Conservation (phyloP, 331 rosid species). For the Quercus phellos region DNA sequence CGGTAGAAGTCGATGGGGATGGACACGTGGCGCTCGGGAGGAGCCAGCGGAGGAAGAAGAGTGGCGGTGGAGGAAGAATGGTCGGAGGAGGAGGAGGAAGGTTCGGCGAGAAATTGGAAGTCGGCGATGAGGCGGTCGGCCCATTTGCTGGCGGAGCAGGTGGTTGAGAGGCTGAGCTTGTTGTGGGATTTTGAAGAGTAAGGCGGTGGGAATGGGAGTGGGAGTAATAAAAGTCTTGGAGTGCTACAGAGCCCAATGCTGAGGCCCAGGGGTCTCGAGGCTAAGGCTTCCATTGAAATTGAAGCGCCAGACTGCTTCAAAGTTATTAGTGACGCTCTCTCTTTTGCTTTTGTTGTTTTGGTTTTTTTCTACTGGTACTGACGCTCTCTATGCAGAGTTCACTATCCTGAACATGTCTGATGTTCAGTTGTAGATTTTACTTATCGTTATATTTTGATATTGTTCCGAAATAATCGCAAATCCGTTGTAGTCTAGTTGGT, state of each 20-base stretch:
- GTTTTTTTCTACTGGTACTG: no score
- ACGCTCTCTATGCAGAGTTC: no score
- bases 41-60: conserved; percentile 38
- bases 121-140: conserved; percentile 91
- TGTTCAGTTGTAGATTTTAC: no score
- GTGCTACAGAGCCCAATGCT: conserved; percentile 40
- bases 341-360: no score
- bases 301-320: neutral
- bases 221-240: conserved; percentile 22
- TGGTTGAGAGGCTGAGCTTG: neutral
- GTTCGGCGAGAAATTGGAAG: conserved; percentile 78
- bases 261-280: conserved; percentile 30
- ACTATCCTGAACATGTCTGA: no score
- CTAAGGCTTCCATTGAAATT: conserved; percentile 44
- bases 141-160: conserved; percentile 81
- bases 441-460: no score
- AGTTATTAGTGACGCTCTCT: no score
- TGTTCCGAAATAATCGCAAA: fast-evolving
- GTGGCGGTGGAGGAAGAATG: conserved; percentile 26
- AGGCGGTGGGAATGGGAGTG: conserved; percentile 17
- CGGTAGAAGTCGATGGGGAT: conserved; percentile 74
- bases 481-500: conserved; percentile 59
- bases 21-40: conserved; percentile 64
- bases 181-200: no score
- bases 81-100: conserved; percentile 28